Percentiles rank a stretch among this genome's conserved stretches.
These are phyloP conservation scores for Candida peoriensis DNA, from an alignment of 805 yeast genomes.

Conservation along the genomic window DNA sequence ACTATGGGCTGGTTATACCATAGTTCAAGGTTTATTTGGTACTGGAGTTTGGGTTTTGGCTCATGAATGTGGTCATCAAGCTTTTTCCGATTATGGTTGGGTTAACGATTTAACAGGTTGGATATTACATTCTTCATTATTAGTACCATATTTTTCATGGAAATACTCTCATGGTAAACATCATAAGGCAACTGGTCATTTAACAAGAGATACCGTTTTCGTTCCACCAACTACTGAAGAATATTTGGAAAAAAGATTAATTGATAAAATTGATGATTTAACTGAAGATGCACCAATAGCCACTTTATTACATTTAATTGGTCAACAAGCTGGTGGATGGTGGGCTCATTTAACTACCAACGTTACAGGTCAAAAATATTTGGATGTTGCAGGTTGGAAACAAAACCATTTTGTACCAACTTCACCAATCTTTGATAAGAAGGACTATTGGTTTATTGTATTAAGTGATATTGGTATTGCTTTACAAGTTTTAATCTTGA, in stretches of 20 bases:
- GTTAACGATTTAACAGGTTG: constrained; percentile 81
- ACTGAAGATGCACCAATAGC: constrained; percentile 72
- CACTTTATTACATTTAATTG: constrained; percentile 48
- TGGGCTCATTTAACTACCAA: constrained; percentile 57
- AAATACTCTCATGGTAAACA: constrained; percentile 79
- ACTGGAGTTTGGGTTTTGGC: constrained; percentile 85
- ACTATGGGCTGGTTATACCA: constrained; percentile 55
- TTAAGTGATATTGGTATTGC: constrained; percentile 70
- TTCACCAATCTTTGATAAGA: constrained; percentile 69
- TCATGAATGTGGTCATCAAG: constrained; percentile 90
- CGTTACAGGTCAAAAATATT: constrained; percentile 70
- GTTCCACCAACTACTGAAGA: constrained; percentile 66
- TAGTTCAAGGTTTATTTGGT: constrained; percentile 58
- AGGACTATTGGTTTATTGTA: constrained; percentile 67
- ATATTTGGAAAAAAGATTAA: constrained; percentile 38
- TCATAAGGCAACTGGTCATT: constrained; percentile 85
- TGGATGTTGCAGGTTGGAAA: constrained; percentile 40
- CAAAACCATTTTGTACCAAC: constrained; percentile 68
- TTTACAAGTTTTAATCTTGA: constrained; percentile 45
- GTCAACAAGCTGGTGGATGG: constrained; percentile 82
- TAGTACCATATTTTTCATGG: constrained; percentile 90
- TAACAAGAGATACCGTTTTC: constrained; percentile 79
- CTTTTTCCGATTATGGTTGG: constrained; percentile 67
- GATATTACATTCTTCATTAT: constrained; percentile 70
- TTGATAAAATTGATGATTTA: constrained; percentile 43